These are phyloP conservation scores for Xylaria telfairii DNA, from an alignment of 495 filamentous ascomycete genomes.

Conservation along the genomic window DNA sequence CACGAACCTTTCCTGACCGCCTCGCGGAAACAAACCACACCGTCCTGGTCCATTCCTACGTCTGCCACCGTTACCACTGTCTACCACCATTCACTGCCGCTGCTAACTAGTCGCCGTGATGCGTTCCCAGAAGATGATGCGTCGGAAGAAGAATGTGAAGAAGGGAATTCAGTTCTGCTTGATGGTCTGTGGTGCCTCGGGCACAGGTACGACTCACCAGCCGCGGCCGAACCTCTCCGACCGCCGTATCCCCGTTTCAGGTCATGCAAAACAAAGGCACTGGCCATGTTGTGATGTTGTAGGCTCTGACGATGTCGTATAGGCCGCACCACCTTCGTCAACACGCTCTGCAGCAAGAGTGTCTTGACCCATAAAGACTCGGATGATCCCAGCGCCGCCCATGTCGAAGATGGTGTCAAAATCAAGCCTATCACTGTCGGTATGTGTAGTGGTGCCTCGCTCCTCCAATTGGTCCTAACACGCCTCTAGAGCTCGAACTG, in stretches of 20 bases:
- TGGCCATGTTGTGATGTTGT: slow-evolving; percentile 21
- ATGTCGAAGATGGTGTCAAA: slow-evolving; percentile 93
- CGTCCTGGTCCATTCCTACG: slow-evolving; percentile 26
- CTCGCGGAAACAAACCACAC: slow-evolving; percentile 23
- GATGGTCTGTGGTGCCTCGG: slow-evolving; percentile 99
- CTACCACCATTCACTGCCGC: slow-evolving; percentile 3
- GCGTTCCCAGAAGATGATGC: slow-evolving; percentile 82
- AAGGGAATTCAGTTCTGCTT: slow-evolving; percentile 99
- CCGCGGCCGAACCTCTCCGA: slow-evolving; percentile 26
- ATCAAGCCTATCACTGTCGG: slow-evolving; percentile 99
- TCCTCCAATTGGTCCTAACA: slow-evolving; percentile 26
- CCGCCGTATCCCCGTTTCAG: not conserved
- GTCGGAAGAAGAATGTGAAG: slow-evolving; percentile 99
- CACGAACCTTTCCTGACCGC: slow-evolving; percentile 27
- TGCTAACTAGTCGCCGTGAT: slow-evolving; percentile 44
- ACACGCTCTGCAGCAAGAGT: slow-evolving; percentile 95
- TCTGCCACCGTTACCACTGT: slow-evolving; percentile 2
- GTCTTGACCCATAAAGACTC: slow-evolving; percentile 87
- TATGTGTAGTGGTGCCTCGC: slow-evolving; percentile 54
- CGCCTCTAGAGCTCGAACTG: slow-evolving; percentile 81
- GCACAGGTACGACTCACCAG: slow-evolving; percentile 75
- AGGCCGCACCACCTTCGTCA: slow-evolving; percentile 99
- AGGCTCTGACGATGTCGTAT: slow-evolving; percentile 33
- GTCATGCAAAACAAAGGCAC: slow-evolving; percentile 9
- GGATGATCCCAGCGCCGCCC: slow-evolving; percentile 85